Evolutionary conservation across 1,284 basidiomycete species (phyloP), one percentile per base, ranked within the genome.

Genomic region (Mycena sp.): DNA sequence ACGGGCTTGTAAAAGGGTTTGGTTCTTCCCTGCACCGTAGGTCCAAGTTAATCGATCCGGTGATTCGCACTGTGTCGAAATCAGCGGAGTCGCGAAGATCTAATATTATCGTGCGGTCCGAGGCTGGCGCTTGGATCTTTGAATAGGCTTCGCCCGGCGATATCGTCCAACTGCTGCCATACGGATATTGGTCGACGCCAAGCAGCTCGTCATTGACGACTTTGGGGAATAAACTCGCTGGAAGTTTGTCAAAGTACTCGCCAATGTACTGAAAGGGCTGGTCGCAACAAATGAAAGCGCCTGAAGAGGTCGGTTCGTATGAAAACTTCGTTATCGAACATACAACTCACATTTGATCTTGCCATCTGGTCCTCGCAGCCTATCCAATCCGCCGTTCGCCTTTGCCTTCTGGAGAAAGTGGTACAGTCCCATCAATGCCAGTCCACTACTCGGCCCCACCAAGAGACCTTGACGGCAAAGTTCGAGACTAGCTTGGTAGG

Each of bases 401-500:
- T 70, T 74, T 14, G 62, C 54, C 48, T 62, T 72, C 46, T 71
- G 62, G 20, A 74, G 52, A 39, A 64, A 74, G 25, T 73, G 66
- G 48, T 62, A 67, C 0, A 74, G 46, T 2, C 73, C 73, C 3
- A 52, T 41, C 38, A 70, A 34, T 25, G 73, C 71, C 46, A 73
- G 46, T 8, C 74, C 74, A 4, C 72, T 73, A 22, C 74, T 75
- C 41, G 74, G 74, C 16, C 74, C 74, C 20, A 73, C 69, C 16
- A 75, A 56, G 20, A 75, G 69, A 13, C 72, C 74, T 60, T 70
- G 68, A 30, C 68, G 68, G 39, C 62, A 70, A 7, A 70, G 62
- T 18, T 70, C 62, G 2, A 70, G 7, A n/a, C 68, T 70, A 1
- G 68, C 41, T n/a, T 48, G 68, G 57, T 70, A 70, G 5, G 68